Evolutionary conservation across 495 filamentous ascomycete genomes (phyloP).

Genomic region (Hypoxylon cercidicola): DNA sequence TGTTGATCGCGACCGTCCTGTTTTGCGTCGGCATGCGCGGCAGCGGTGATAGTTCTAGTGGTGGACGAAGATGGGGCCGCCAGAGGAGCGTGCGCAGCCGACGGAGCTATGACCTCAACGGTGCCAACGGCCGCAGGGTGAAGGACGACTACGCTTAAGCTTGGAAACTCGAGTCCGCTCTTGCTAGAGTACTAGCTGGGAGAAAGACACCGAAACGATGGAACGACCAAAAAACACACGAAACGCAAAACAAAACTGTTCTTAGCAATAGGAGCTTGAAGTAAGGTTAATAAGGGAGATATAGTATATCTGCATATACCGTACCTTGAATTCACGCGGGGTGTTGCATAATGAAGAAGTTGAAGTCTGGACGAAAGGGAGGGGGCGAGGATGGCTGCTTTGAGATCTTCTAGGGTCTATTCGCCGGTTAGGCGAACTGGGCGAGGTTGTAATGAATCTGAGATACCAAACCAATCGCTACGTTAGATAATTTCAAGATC

Average conservation of each 20-base stretch:
- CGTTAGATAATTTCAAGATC: conserved; percentile 4
- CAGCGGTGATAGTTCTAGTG: not conserved
- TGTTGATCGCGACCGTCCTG: conserved; percentile 75
- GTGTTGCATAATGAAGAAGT: not conserved
- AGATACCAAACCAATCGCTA: conserved; percentile 6
- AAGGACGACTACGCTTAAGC: conserved; percentile 73
- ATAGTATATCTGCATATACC: not conserved
- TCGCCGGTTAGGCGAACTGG: not conserved
- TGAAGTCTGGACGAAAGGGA: not conserved
- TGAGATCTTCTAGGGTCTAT: not conserved
- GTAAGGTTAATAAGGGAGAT: not conserved
- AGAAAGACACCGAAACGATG: not conserved
- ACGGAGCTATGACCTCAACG: conserved; percentile 60
- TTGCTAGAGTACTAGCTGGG: not conserved
- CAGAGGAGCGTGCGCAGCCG: conserved; percentile 50
- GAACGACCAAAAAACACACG: not conserved
- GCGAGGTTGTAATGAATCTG: not conserved
- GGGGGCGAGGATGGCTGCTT: not conserved
- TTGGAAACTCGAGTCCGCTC: not conserved
- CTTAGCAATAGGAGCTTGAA: not conserved
- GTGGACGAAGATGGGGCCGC: conserved; percentile 47
- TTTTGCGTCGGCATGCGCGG: conserved; percentile 68
- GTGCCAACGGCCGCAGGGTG: conserved; percentile 58
- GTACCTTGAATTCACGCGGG: not conserved
- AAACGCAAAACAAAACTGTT: not conserved